phyloP scores from a whole-genome alignment of 2,329 filamentous ascomycete genomes.

The Cryphonectria carpinicola region DNA sequence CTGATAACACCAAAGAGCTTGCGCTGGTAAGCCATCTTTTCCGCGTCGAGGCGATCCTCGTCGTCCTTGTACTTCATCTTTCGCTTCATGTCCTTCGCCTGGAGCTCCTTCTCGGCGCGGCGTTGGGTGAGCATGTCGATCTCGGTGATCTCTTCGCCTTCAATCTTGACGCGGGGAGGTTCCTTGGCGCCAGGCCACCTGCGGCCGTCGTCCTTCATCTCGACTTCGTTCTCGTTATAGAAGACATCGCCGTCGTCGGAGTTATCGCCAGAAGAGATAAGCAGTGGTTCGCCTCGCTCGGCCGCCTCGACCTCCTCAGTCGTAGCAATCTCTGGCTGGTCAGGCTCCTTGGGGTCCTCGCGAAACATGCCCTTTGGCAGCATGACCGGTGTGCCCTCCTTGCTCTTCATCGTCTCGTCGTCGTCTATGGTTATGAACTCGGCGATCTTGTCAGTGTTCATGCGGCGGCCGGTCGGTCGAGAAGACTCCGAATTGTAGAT shows the following conservation, averaged over 20 bases:
- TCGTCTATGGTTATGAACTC: constrained; percentile 26
- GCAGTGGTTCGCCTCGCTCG: constrained; percentile 52
- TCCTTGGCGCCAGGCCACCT: constrained; percentile 50
- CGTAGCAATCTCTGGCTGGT: constrained; percentile 57
- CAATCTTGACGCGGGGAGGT: constrained; percentile 42
- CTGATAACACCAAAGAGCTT: constrained; percentile 35
- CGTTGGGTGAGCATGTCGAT: constrained; percentile 45
- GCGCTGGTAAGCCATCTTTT: constrained; percentile 40
- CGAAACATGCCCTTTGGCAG: constrained; percentile 62
- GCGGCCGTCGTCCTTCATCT: constrained; percentile 40
- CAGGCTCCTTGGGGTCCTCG: constrained; percentile 54
- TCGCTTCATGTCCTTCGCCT: constrained; percentile 32
- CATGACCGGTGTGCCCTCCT: constrained; percentile 23
- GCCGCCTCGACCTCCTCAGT: constrained; percentile 62
- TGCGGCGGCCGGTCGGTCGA: constrained; percentile 27
- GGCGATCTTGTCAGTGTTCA: constrained; percentile 29
- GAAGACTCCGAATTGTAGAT: constrained; percentile 21
- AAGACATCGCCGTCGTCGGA: constrained; percentile 38
- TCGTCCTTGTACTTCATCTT: constrained; percentile 33
- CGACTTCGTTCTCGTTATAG: constrained; percentile 26
- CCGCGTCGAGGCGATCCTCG: constrained; percentile 39
- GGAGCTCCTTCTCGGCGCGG: constrained; percentile 17
- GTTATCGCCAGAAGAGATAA: constrained; percentile 40
- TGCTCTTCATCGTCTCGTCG: constrained; percentile 21
- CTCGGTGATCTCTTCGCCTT: constrained; percentile 48